Conservation (phyloP, 371 early-diverging fungal species). For the Mortierella sp. region DNA sequence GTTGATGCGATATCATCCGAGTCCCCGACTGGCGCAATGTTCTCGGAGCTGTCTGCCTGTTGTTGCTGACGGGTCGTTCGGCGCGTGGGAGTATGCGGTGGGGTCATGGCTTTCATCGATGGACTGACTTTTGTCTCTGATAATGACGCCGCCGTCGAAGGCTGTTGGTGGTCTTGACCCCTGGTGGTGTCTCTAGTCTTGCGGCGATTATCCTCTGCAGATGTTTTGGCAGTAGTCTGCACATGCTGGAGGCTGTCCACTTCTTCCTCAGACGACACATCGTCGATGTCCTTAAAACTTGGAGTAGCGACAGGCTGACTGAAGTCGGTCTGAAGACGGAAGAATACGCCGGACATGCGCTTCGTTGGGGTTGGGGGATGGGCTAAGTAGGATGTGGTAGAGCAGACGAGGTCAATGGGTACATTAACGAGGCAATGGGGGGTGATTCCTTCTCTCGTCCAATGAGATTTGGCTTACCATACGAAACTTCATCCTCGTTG, state of each 20-base stretch:
- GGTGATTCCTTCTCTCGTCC: no score
- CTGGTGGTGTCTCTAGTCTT: no score
- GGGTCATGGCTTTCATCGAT: slow-evolving; percentile 15
- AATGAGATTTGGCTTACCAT: slow-evolving; percentile 7
- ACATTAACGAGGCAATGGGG: no score
- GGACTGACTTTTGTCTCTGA: background rate
- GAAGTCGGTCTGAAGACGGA: no score
- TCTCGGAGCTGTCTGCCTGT: background rate
- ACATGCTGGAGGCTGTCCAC: slow-evolving; percentile 3
- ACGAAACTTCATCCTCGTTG: slow-evolving; percentile 14
- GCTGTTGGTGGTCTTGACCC: background rate
- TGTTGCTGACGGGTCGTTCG: slow-evolving; percentile 2
- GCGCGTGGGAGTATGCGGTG: slow-evolving; percentile 34
- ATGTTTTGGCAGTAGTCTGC: no score
- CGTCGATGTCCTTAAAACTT: no score
- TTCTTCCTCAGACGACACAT: no score
- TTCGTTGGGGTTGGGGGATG: background rate
- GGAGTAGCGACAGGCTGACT: no score
- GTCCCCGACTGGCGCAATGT: background rate
- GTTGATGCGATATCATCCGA: background rate
- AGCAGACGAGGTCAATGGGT: no score
- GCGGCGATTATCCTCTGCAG: no score
- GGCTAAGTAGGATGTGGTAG: background rate
- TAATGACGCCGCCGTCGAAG: background rate
- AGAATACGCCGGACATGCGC: background rate